Evolutionary conservation across 1,284 basidiomycete species (phyloP).

Genomic region (Moesziomyces parantarcticus): DNA sequence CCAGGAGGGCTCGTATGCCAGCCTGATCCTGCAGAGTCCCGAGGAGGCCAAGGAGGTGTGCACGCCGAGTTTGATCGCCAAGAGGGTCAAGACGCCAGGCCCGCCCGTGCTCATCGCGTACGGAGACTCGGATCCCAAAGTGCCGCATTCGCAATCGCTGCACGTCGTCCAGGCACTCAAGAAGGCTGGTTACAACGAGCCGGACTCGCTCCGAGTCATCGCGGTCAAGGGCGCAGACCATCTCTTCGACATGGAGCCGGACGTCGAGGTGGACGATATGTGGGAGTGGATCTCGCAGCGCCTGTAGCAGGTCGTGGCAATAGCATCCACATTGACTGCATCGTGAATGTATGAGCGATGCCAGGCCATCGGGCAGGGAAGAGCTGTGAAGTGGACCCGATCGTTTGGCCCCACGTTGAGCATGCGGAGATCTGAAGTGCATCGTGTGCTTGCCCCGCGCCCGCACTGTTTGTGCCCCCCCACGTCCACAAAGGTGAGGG

Average conservation of each 20-base stretch:
- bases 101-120: conserved; percentile 44
- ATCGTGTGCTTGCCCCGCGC: no score
- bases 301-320: conserved; percentile 4
- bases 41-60: conserved; percentile 26
- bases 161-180: conserved; percentile 44
- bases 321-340: no score
- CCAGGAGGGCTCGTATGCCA: conserved; percentile 48
- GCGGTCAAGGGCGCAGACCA: conserved; percentile 43
- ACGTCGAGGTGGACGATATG: conserved; percentile 35
- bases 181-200: conserved; percentile 21
- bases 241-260: conserved; percentile 43
- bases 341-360: no score
- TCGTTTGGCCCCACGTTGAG: no score
- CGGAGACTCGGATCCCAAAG: conserved; percentile 47
- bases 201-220: conserved; percentile 15
- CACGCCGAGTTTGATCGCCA: conserved; percentile 33
- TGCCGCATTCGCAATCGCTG: conserved; percentile 47
- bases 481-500: no score
- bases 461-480: no score
- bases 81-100: not conserved
- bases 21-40: conserved; percentile 27
- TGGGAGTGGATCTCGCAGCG: conserved; percentile 29
- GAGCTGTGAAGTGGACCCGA: no score
- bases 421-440: no score
- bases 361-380: no score